phyloP scores from a whole-genome alignment of 2,329 filamentous ascomycete species.

The Davidsoniella virescens region DNA sequence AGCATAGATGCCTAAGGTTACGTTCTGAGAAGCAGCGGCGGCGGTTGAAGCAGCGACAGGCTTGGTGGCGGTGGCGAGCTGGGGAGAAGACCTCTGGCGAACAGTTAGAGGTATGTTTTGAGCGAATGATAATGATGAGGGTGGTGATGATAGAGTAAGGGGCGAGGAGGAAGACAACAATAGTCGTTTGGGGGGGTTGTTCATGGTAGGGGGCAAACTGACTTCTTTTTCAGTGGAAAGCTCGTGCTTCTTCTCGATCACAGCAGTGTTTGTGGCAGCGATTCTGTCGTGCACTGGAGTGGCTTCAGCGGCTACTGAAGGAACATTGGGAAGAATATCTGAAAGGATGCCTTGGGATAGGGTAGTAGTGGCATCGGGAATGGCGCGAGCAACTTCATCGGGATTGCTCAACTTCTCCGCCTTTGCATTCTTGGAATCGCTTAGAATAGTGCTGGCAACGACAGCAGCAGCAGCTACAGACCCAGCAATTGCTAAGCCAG shows the following conservation, averaged over 20 bases:
- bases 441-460: not conserved
- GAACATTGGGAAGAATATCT: not conserved
- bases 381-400: not conserved
- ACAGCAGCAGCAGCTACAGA: not conserved
- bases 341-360: not conserved
- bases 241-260: constrained; percentile 1
- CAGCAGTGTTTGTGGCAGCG: not conserved
- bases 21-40: not conserved
- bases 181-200: not conserved
- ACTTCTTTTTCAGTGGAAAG: constrained; percentile 9
- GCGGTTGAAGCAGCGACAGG: not conserved
- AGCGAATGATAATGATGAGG: not conserved
- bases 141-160: not conserved
- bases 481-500: not conserved
- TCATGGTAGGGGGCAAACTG: constrained; percentile 5
- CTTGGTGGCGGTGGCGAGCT: not conserved
- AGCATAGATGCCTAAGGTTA: not conserved
- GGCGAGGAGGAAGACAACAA: not conserved
- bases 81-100: constrained; percentile 7
- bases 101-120: constrained; percentile 9
- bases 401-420: not conserved
- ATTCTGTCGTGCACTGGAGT: not conserved
- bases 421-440: not conserved
- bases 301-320: not conserved
- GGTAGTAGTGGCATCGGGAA: not conserved